Evolutionary conservation across 2,329 filamentous ascomycete species (phyloP).

Genomic region (Fusarium pseudograminearum): DNA sequence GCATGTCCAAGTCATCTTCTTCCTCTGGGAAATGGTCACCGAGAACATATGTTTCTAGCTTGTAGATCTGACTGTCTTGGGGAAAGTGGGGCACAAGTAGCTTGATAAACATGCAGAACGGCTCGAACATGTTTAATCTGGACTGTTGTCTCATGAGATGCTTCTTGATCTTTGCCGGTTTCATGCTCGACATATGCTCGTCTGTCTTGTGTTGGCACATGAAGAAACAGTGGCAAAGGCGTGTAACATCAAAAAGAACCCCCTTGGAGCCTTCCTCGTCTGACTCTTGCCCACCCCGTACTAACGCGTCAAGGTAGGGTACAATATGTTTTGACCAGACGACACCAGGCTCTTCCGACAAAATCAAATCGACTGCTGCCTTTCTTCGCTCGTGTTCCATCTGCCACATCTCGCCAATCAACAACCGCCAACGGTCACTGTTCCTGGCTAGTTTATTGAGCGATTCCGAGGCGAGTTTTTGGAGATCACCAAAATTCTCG

Average conservation of each 20-base stretch:
- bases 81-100: slow-evolving; percentile 48
- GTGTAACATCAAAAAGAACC: slow-evolving; percentile 49
- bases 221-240: slow-evolving; percentile 50
- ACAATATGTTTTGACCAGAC: slow-evolving; percentile 38
- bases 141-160: slow-evolving; percentile 17
- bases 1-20: slow-evolving; percentile 14
- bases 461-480: slow-evolving; percentile 39
- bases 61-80: slow-evolving; percentile 51
- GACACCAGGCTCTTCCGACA: slow-evolving; percentile 25
- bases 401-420: slow-evolving; percentile 50
- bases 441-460: slow-evolving; percentile 45
- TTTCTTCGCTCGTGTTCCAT: slow-evolving; percentile 48
- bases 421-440: slow-evolving; percentile 49
- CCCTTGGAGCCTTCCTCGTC: slow-evolving; percentile 19
- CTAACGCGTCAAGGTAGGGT: slow-evolving; percentile 35
- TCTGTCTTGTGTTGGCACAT: slow-evolving; percentile 44
- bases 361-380: slow-evolving; percentile 43
- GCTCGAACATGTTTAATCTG: slow-evolving; percentile 29
- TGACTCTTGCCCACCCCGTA: slow-evolving; percentile 24
- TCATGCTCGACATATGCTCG: slow-evolving; percentile 34
- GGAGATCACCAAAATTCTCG: slow-evolving; percentile 41
- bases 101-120: slow-evolving; percentile 48
- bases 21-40: slow-evolving; percentile 35
- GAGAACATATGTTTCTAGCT: slow-evolving; percentile 30
- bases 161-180: slow-evolving; percentile 31